Conservation (phyloP, 768 basidiomycete genomes). For the Leccinellum luteum region DNA sequence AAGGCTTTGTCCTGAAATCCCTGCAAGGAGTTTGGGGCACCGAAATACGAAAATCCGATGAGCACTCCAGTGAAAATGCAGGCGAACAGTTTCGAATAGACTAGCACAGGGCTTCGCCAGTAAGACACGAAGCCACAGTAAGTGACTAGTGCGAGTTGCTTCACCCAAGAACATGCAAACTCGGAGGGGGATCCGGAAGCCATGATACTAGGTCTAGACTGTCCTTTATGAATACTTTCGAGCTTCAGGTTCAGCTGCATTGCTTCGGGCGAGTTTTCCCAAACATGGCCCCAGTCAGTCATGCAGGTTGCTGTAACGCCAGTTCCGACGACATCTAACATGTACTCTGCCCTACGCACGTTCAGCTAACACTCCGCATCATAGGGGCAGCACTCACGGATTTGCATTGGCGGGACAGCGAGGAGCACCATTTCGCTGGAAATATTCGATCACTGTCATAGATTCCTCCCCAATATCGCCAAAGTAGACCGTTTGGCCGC, state of each 20-base stretch:
- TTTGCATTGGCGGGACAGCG: constrained; percentile 19
- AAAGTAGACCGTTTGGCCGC: constrained; percentile 70
- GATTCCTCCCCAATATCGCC: constrained; percentile 39
- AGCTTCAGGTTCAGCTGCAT: constrained; percentile 39
- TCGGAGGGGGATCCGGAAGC: constrained; percentile 24
- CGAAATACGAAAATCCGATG: constrained; percentile 45
- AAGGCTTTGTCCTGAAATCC: constrained; percentile 45
- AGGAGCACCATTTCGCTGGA: constrained; percentile 22
- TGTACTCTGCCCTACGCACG: constrained; percentile 41
- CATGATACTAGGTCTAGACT: constrained; percentile 18
- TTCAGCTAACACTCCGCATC: not conserved
- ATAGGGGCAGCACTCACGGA: constrained; percentile 15
- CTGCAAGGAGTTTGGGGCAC: constrained; percentile 34
- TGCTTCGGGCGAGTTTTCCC: constrained; percentile 45
- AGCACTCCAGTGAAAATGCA: constrained; percentile 35
- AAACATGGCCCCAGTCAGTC: constrained; percentile 50
- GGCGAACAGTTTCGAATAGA: constrained; percentile 38
- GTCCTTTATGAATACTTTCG: constrained; percentile 42
- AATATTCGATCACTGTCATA: constrained; percentile 20
- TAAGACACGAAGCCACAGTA: constrained; percentile 32
- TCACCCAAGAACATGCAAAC: constrained; percentile 40
- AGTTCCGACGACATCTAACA: constrained; percentile 55
- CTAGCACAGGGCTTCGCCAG: constrained; percentile 43
- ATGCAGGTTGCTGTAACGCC: constrained; percentile 45
- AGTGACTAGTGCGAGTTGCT: constrained; percentile 33